Conservation (phyloP, 306 rosid species). For the Prunus fruticosa region DNA sequence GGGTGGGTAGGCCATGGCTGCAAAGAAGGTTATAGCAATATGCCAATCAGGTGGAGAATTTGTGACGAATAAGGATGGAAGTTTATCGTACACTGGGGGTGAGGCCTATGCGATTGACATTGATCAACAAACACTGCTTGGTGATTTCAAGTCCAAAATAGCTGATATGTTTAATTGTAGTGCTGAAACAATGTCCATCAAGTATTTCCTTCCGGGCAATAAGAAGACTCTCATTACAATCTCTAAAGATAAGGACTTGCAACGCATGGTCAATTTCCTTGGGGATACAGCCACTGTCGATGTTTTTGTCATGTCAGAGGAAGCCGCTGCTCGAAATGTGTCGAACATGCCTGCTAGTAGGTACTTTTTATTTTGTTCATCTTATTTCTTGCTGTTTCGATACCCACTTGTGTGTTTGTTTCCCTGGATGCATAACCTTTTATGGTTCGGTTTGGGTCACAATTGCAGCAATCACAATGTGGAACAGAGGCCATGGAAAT, state of each 20-base stretch:
- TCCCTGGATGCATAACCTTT: constrained; percentile 1
- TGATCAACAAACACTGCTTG: constrained; percentile 58
- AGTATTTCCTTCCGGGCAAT: constrained; percentile 92
- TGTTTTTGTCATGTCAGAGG: constrained; percentile 68
- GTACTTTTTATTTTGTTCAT: constrained; percentile 43
- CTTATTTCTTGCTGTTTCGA: constrained; percentile 9
- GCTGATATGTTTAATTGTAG: constrained; percentile 72
- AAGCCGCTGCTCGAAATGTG: constrained; percentile 56
- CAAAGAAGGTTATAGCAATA: constrained; percentile 81
- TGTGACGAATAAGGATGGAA: constrained; percentile 72
- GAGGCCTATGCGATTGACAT: constrained; percentile 89
- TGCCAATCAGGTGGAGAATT: constrained; percentile 93
- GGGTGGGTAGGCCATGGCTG: constrained; percentile 53
- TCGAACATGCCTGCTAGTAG: constrained; percentile 89
- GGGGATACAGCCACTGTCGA: constrained; percentile 72
- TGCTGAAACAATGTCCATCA: constrained; percentile 56
- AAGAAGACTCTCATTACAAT: constrained; percentile 85
- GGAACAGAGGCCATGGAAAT: constrained; percentile 8
- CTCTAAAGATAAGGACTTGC: constrained; percentile 92
- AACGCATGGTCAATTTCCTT: constrained; percentile 80
- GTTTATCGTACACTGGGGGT: constrained; percentile 73
- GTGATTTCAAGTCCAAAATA: constrained; percentile 74
- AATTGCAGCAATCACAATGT: constrained; percentile 21
- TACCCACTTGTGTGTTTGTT: constrained; percentile 4
- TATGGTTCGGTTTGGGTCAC: constrained; percentile 9